phyloP scores from a whole-genome alignment of 2,329 filamentous ascomycete species.

The Dactylellina haptotyla region DNA sequence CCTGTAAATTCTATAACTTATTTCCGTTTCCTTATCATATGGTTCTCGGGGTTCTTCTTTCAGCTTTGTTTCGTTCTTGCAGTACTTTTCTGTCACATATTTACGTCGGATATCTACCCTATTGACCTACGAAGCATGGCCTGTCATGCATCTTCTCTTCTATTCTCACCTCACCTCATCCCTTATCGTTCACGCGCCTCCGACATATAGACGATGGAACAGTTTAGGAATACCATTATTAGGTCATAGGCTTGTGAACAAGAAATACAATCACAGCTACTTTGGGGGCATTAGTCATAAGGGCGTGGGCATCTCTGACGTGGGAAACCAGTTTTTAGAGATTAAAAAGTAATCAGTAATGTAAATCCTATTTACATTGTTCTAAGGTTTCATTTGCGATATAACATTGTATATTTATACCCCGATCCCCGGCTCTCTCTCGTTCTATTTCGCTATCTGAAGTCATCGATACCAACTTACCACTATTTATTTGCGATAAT shows the following conservation, averaged over 20 bases:
- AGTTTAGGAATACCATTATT: slow-evolving; percentile 1
- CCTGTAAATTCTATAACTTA: slow-evolving; percentile 50
- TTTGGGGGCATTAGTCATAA: no score
- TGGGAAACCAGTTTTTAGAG: no score
- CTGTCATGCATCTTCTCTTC: neutral
- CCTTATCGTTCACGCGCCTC: neutral
- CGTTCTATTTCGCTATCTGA: neutral
- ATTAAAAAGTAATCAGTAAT: no score
- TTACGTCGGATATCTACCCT: slow-evolving; percentile 31
- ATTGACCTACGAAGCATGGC: slow-evolving; percentile 13
- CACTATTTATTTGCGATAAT: slow-evolving; percentile 65
- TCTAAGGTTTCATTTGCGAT: no score
- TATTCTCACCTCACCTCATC: neutral
- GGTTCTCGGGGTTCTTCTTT: slow-evolving; percentile 44
- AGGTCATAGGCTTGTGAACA: slow-evolving; percentile 9
- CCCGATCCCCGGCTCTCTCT: no score
- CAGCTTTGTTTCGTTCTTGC: slow-evolving; percentile 34
- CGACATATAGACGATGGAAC: slow-evolving; percentile 4
- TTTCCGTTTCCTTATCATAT: slow-evolving; percentile 44
- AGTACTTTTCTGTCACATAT: slow-evolving; percentile 36
- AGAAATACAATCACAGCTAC: slow-evolving; percentile 5
- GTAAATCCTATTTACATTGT: no score
- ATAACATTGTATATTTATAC: no score
- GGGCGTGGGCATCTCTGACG: no score
- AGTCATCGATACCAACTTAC: neutral